Percentiles rank a stretch among this genome's conserved stretches.
These are phyloP conservation scores for Gynostemma pentaphyllum DNA, from an alignment of 306 rosid genomes.

Conservation along the genomic window DNA sequence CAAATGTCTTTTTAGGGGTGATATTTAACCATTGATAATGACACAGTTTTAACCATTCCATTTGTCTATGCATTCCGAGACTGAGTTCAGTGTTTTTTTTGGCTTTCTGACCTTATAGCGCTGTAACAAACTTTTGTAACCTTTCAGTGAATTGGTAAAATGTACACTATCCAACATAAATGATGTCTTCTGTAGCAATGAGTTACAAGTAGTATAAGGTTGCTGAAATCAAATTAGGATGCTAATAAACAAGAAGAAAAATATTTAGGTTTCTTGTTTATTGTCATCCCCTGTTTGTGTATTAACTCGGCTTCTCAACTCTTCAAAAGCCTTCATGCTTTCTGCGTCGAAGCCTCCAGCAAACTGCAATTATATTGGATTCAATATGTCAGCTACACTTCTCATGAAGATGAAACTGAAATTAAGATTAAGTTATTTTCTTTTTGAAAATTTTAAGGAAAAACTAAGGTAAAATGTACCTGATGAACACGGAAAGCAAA, in stretches of 20 bases:
- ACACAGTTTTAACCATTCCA: neutral
- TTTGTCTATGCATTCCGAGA: neutral
- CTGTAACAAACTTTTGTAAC: neutral
- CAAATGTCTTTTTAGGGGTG: too few species aligned
- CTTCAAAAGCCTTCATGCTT: constrained; percentile 95
- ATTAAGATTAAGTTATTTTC: neutral
- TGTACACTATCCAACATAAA: neutral
- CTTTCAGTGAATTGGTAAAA: constrained; percentile 5
- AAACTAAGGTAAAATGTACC: constrained; percentile 26
- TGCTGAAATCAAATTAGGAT: constrained; percentile 3
- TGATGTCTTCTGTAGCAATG: neutral
- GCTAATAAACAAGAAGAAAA: neutral
- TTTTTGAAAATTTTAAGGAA: neutral
- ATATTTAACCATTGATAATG: too few species aligned
- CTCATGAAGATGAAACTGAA: neutral
- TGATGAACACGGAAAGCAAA: constrained; percentile 93
- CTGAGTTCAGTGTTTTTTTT: neutral
- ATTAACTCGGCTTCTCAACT: constrained; percentile 57
- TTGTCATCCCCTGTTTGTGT: constrained; percentile 35
- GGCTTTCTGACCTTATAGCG: neutral
- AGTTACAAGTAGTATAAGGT: constrained; percentile 4
- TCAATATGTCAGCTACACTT: constrained; percentile 5
- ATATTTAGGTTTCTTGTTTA: constrained; percentile 22
- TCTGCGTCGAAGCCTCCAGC: constrained; percentile 92
- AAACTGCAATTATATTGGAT: constrained; percentile 44